Conservation (phyloP, 108 stramenopile species). For the Discostella stelligeroides region DNA sequence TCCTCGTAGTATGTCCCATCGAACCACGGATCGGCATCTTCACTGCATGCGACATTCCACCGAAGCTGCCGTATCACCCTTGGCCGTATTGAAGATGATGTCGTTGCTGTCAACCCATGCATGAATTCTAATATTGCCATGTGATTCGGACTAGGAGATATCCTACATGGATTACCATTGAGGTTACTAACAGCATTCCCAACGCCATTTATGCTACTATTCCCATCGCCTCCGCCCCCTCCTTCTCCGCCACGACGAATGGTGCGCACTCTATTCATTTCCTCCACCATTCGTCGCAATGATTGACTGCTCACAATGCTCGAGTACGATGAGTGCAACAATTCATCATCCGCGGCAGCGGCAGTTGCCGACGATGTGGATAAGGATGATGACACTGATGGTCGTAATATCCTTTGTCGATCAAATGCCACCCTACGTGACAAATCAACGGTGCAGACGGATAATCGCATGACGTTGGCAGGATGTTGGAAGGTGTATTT, state of each 20-base stretch:
- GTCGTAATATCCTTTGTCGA: background rate
- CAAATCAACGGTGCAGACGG: constrained; percentile 50
- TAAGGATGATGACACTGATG: background rate
- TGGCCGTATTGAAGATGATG: background rate
- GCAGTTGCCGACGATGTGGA: background rate
- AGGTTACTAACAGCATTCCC: background rate
- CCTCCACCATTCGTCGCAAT: constrained; percentile 23
- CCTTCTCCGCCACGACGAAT: constrained; percentile 1
- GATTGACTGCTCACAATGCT: background rate
- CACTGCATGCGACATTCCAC: constrained; percentile 59
- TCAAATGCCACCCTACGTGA: constrained; percentile 61
- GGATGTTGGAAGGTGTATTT: constrained; percentile 45
- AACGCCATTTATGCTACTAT: background rate
- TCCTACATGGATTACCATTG: constrained; percentile 39
- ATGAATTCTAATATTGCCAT: constrained; percentile 31
- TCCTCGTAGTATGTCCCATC: constrained; percentile 28
- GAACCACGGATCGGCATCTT: constrained; percentile 60
- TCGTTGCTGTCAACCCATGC: constrained; percentile 14
- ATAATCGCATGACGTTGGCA: constrained; percentile 48
- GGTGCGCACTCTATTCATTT: constrained; percentile 39
- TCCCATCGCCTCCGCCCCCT: background rate
- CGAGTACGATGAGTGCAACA: no score
- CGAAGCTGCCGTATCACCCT: constrained; percentile 56
- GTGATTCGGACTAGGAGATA: constrained; percentile 34
- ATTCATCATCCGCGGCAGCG: background rate